Evolutionary conservation across 164 flowering plant species (phyloP).

Genomic region (Dillenia suffruticosa): DNA sequence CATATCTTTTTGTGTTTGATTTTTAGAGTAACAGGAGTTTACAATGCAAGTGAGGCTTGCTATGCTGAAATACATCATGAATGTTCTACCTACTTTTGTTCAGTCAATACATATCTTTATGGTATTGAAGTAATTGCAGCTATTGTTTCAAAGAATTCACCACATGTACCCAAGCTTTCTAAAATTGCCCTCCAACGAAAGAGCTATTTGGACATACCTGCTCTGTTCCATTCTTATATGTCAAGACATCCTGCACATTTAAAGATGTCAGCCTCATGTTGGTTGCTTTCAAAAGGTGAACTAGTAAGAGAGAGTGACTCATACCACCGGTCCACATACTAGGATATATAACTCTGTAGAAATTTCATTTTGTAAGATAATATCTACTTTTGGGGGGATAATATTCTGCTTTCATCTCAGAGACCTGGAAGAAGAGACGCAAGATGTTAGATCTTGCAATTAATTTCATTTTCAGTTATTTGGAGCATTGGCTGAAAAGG

Average conservation of each 20-base stretch:
- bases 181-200: too few relatives aligned
- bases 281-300: background rate
- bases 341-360: constrained; percentile 85
- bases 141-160: too few relatives aligned
- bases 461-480: too few relatives aligned
- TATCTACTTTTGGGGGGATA: constrained; percentile 87
- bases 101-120: too few relatives aligned
- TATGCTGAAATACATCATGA: too few relatives aligned
- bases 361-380: constrained; percentile 77
- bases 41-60: too few relatives aligned
- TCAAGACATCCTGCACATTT: constrained; percentile 66
- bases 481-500: too few relatives aligned
- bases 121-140: too few relatives aligned
- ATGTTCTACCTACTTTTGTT: too few relatives aligned
- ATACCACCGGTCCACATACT: constrained; percentile 85
- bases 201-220: constrained; percentile 40
- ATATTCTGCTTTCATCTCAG: constrained; percentile 89
- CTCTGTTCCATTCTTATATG: constrained; percentile 56
- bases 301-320: constrained; percentile 5
- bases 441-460: constrained; percentile 1
- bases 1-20: too few relatives aligned
- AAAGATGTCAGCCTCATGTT: constrained; percentile 10
- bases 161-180: too few relatives aligned
- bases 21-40: too few relatives aligned
- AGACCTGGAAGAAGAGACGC: constrained; percentile 42